A percentile compares a stretch with the other conserved stretches of the same genome.
These are phyloP conservation scores for Microbotryum violaceum DNA, from an alignment of 1,284 basidiomycete species.

Conservation along the genomic window DNA sequence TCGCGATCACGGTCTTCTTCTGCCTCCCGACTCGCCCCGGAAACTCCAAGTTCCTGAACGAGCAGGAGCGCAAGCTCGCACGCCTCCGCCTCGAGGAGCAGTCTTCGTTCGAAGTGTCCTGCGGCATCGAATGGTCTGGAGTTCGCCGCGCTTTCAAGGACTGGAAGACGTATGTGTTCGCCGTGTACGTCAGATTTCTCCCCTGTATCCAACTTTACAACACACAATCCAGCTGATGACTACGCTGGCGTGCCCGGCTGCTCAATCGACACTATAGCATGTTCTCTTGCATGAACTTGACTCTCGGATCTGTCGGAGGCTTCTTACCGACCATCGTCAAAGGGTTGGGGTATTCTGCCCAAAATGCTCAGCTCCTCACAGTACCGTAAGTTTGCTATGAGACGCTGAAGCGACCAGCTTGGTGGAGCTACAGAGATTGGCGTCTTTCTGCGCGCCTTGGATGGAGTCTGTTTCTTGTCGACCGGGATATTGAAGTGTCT, in stretches of 20 bases:
- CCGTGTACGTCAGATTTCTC: conserved; percentile 47
- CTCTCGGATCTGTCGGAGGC: conserved; percentile 67
- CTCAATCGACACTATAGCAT: too few relatives aligned
- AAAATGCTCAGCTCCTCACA: conserved; percentile 54
- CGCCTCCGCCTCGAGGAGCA: conserved; percentile 65
- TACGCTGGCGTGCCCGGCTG: too few relatives aligned
- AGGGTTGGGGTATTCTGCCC: conserved; percentile 47
- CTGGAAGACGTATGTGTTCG: conserved; percentile 44
- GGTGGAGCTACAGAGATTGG: too few relatives aligned
- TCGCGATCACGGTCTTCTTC: conserved; percentile 58
- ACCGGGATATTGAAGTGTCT: too few relatives aligned
- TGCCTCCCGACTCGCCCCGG: conserved; percentile 71
- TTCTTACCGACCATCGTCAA: conserved; percentile 47
- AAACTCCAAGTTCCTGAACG: conserved; percentile 59
- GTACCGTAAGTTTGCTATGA: conserved; percentile 53
- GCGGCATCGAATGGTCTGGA: conserved; percentile 42
- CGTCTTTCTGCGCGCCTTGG: too few relatives aligned
- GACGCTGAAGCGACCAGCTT: too few relatives aligned
- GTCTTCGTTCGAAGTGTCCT: conserved; percentile 51
- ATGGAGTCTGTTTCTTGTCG: too few relatives aligned
- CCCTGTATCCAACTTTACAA: too few relatives aligned
- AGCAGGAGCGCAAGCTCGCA: conserved; percentile 63
- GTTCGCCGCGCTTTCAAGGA: conserved; percentile 57
- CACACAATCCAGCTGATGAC: too few relatives aligned
- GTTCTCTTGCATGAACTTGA: conserved; percentile 64